Base-by-base conservation (phyloP, 768 basidiomycete genomes). In the Pisolithus marmoratus region DNA sequence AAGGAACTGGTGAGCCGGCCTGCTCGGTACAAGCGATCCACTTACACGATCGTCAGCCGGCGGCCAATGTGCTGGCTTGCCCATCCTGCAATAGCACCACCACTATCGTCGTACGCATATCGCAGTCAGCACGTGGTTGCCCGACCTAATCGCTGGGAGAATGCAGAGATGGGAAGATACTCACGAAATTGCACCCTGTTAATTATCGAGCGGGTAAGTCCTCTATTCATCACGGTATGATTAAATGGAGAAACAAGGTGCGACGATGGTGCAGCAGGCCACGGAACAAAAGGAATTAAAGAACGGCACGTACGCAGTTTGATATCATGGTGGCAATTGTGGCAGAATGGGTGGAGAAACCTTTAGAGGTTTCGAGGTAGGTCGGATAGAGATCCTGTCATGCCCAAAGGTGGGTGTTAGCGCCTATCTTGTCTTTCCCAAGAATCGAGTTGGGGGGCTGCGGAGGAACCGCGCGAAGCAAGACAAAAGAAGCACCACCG, bases 291-390 rank as follows among this genome's bases (percentile, higher is more conserved):
- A 43, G 43, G 24, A 27, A 17, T 17, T 26, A 45, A 15, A 26
- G 23, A 43, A 43, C 26, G 6, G 15, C 19, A 69, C 74, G 46
- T 63, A 76, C 84, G 60, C 80, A 83, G 62, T 81, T 87, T 40
- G 87, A 85, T 54, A 93, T 87, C 63, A 94, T 92, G 9, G 90
- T 92, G 0, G 89, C 86, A 31, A 82, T 74, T 6, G 86, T 87
- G 1, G 89, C 77, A 54, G 75, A 61, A 55, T 82, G 75, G 1
- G 74, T 24, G 34, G 72, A 65, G 63, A 92, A 82, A 15, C 74
- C 72, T 62, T 91, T 92, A 22, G 81, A 74, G 2, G 66, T 69
- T 50, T 81, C 66, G 46, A 91, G 72, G 63, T 88, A 91, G 8
- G 84, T 88, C 46, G 90, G 89, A 68, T 89, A 91, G n/a, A 88